Percentiles rank a stretch among this genome's conserved stretches.
Conservation (phyloP, 441 rosid genomes). For the Monsonia emarginata region DNA sequence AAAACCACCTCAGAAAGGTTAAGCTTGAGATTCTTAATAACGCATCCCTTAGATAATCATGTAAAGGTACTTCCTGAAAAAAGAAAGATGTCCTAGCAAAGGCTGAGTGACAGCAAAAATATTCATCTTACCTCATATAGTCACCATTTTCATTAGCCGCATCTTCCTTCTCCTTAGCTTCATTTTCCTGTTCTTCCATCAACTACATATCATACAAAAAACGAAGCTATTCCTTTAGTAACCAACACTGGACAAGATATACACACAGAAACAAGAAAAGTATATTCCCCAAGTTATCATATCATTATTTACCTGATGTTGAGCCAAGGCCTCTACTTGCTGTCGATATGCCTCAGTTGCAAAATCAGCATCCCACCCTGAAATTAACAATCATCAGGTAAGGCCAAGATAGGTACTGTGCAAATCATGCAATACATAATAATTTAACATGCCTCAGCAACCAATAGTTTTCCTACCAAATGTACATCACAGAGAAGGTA, state of each 20-base stretch:
- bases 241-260: not conserved
- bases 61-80: not conserved
- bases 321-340: conserved; percentile 88
- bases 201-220: conserved; percentile 40
- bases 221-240: conserved; percentile 22
- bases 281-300: not conserved
- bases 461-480: not conserved
- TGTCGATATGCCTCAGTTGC: conserved; percentile 98
- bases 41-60: not conserved
- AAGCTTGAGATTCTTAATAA: not conserved
- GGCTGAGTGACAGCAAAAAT: conserved; percentile 11
- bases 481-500: too few relatives aligned
- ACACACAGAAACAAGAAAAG: conserved; percentile 8
- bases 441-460: not conserved
- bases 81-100: not conserved
- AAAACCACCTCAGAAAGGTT: not conserved
- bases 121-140: conserved; percentile 52
- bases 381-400: conserved; percentile 20
- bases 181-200: conserved; percentile 87
- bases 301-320: conserved; percentile 62
- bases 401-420: conserved; percentile 7
- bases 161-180: conserved; percentile 77
- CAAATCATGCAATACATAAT: not conserved
- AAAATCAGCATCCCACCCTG: conserved; percentile 99
- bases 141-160: conserved; percentile 42